Conservation (phyloP, 2,329 filamentous ascomycete species). For the Tolypocladium tundrense region DNA sequence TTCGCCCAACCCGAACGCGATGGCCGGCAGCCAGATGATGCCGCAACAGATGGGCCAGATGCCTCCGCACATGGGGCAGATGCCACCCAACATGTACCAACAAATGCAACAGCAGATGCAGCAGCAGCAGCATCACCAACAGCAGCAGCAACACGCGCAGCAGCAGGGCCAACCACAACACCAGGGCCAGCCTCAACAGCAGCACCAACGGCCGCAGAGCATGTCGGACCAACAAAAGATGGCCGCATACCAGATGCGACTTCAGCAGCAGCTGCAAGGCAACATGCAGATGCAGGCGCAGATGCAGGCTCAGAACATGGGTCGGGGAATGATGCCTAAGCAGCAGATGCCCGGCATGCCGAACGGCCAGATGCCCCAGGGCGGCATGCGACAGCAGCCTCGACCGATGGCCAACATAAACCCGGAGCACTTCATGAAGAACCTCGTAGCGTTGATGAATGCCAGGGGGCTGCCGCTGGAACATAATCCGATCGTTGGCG, state of each 20-base stretch:
- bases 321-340: constrained; percentile 42
- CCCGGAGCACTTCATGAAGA: constrained; percentile 65
- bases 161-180: constrained; percentile 21
- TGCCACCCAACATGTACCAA: constrained; percentile 30
- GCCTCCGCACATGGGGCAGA: constrained; percentile 36
- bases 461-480: constrained; percentile 65
- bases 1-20: constrained; percentile 43
- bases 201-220: constrained; percentile 21
- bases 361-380: constrained; percentile 46
- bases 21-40: constrained; percentile 43
- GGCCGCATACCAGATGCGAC: constrained; percentile 69
- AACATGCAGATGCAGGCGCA: constrained; percentile 41
- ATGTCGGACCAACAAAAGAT: constrained; percentile 62
- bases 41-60: constrained; percentile 39
- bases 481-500: constrained; percentile 60
- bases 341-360: constrained; percentile 37
- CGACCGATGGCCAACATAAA: constrained; percentile 33
- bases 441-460: constrained; percentile 67
- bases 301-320: constrained; percentile 37
- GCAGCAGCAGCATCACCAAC: constrained; percentile 52
- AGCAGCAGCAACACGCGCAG: constrained; percentile 27
- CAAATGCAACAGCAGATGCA: constrained; percentile 34
- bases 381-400: constrained; percentile 40
- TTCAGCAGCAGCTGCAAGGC: constrained; percentile 63
- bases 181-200: constrained; percentile 36